Evolutionary conservation across 148 eudicot species (phyloP), one percentile per base, ranked within the genome.

Genomic region (Spergularia bocconei): DNA sequence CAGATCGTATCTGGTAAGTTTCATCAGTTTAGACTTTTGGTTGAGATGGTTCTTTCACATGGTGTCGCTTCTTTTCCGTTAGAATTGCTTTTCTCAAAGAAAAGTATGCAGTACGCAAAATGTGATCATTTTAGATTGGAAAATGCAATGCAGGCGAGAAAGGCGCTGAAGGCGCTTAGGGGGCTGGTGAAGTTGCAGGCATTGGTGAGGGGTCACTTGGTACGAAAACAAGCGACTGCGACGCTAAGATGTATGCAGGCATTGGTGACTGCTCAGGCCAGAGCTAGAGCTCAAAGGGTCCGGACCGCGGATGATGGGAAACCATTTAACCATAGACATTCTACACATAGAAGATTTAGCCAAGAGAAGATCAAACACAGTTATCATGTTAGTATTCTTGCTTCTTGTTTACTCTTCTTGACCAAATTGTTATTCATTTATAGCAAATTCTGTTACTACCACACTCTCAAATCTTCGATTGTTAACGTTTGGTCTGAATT

Each of bases 131-230:
- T 19, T 14, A 7, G 16, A 61, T 29, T 21, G 63, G 48, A 39
- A 51, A 67, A 21, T 23, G 72, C 55, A 51, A 7, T 56, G 13
- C 77, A 93, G 98, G 98, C 98, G 54, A 89, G 98, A 63, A 93
- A 91, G 71, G 98, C 98, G 59, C 78, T 93, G 73, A 79, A 84
- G 72, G 98, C 98, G 21, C 72, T 93, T 68, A 91, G 83, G 79
- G 98, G 98, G 68, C 74, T 93, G 60, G 98, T 93, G 84, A 93
- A 93, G 89, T 80, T 93, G 68, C 98, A 93, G 72, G 98, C 98
- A 47, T 75, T 93, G 67, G 98, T 88, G 15, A 87, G 98, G 72
- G 98, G 98, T 33, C 97, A 93, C 64, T 78, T 93, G 72, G 97
- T 93, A 36, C 80, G 98, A 55, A 93, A 93, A 69, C 98, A 91